Base-by-base conservation (phyloP, 2,329 filamentous ascomycete species). In the Polytolypa hystricis region DNA sequence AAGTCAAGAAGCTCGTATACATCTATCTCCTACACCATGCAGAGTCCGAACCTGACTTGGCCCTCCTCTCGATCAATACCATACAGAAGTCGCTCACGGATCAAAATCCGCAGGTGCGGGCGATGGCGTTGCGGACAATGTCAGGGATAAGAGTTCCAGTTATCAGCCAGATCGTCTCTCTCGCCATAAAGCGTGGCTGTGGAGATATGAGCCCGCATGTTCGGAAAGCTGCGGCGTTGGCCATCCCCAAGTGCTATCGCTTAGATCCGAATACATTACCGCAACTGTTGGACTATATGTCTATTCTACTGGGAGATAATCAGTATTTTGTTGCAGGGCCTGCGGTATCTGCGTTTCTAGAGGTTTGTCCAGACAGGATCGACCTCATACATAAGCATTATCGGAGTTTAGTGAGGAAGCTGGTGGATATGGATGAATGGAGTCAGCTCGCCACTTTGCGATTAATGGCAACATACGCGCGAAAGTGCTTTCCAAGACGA, bases 391-490 rank as follows among this genome's bases (percentile, higher is more conserved):
- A 98, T 60, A 79, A 81, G 46, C 82, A 94, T 55, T 98, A 96
- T 61, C 77, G 84, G 34, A 70, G 74, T 23, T 65, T 98, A 44
- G 79, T 93, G 44, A 84, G 78, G 57, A 94, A 95, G 66, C 65
- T 96, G 35, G 85, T 95, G 16, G 91, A 98, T 55, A 98, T 98
- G 91, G 91, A 98, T 53, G 91, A 98, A 62, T 98, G 91, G 91
- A 83, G 86, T 28, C 91, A 98, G 61, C 60, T 96, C 37, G 81
- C 85, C 2, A 83, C 83, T 2, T 55, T 98, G 48, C 74, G 78
- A 26, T 66, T 98, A 45, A 79, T 96, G 75, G 80, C 82, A 1
- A 66, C 78, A 15, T 98, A 98, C 57, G 78, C 84, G 2, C 76
- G 91, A 37, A 82, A 75, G 54, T 95, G 85, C 57, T 98, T 98